Base-by-base conservation (phyloP, 1,284 basidiomycete genomes). In the Cerrena zonata region DNA sequence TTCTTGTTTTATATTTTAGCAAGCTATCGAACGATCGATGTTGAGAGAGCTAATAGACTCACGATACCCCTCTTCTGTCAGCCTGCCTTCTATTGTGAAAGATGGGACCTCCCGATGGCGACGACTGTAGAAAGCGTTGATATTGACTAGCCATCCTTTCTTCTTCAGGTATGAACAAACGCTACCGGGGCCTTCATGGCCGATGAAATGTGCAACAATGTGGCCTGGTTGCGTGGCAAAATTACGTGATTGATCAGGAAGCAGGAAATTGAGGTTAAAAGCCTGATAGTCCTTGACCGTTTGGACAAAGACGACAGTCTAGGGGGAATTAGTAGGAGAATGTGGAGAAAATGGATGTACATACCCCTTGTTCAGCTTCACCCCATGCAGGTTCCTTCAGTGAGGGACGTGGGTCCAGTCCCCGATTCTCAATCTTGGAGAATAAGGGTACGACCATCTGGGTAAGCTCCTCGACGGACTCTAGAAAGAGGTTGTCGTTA, bases 121-220 rank as follows among this genome's bases (percentile, higher is more conserved):
- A 36, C 74, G 69, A 1, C 68, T 70, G 1, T 69, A 64, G 5
- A 78, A 78, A 4, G 80, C 76, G 41, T 72, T 71, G 41, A 87
- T 69, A 24, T 68, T 67, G 53, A 83, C 77, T 50, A 78, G 76
- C 82, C 83, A 86, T 7, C 84, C 83, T 55, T 77, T 71, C 55
- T 73, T 69, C 69, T 86, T 86, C 52, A 88, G 69, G 61, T 78
- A 79, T 0, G 79, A 78, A 44, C 80, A 71, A 45, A 85, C 67
- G 11, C 80, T 84, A 1, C 85, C 85, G 22, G 74, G 71, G 2
- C 84, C 84, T 64, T 88, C 84, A 63, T 88, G 84, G 0, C 84
- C 85, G 44, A 86, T 63, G 59, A 84, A 78, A 63, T 86, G 83
- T 5, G 75, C 72, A n/a, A 86, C 58, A 61, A 82, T 78, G 48